Percentiles rank a stretch among this genome's conserved stretches.
Evolutionary conservation across 805 yeast species (phyloP).

Genomic region (Saturnispora ahearnii): DNA sequence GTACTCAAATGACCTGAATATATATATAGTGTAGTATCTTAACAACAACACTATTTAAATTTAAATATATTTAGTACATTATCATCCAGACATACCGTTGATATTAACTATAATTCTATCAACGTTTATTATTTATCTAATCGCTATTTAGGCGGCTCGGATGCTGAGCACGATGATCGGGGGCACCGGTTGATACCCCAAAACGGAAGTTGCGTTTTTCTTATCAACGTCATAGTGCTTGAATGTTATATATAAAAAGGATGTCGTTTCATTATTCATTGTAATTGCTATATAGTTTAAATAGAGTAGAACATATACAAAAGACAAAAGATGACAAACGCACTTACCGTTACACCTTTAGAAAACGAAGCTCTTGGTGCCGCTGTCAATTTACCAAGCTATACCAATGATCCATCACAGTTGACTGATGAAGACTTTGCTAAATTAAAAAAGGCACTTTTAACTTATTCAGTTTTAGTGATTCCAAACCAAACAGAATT

Average conservation of each 20-base stretch:
- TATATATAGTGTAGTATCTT: too few species aligned
- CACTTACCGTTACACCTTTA: constrained; percentile 36
- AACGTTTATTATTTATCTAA: too few species aligned
- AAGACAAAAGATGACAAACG: constrained; percentile 4
- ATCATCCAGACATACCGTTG: too few species aligned
- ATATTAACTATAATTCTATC: too few species aligned
- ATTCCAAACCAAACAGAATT: constrained; percentile 64
- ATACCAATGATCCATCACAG: constrained; percentile 65
- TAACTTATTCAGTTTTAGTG: constrained; percentile 60
- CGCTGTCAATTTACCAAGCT: constrained; percentile 50
- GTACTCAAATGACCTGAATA: too few species aligned
- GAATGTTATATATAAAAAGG: too few species aligned
- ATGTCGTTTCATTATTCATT: too few species aligned
- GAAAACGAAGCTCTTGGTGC: constrained; percentile 60
- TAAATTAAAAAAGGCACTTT: constrained; percentile 52
- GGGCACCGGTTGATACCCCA: neutral
- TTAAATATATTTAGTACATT: too few species aligned
- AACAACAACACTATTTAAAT: too few species aligned
- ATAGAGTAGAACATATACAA: neutral
- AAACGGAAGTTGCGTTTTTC: neutral
- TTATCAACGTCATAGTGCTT: neutral
- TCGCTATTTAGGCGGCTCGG: neutral
- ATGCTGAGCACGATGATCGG: neutral
- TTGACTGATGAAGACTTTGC: constrained; percentile 60
- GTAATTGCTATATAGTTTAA: too few species aligned